Base-by-base conservation (phyloP, 192 early-diverging fungal genomes). In the Entomortierella parvispora region DNA sequence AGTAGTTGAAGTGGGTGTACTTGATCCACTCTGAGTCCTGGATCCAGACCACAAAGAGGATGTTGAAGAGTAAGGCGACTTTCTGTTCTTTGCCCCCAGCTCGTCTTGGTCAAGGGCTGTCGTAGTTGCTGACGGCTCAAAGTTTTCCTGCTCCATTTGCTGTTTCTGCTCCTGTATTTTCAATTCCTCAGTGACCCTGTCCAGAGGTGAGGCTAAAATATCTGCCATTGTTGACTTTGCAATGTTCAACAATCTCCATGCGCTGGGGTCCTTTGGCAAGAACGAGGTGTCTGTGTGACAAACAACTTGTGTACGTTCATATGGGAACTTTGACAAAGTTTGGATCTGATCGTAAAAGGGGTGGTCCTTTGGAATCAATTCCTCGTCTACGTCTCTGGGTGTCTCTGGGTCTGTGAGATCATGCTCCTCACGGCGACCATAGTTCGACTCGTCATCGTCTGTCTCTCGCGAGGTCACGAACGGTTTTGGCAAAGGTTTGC, bases 221-320 rank as follows among this genome's bases (percentile, higher is more conserved):
- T 77, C 61, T 2, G 74, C 74, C 32, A 25, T 29, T 0, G 65
- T 68, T 2, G 74, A 49, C 43, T 77, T 71, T 12, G 84, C 81
- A 69, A 85, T 72, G 33, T 85, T 85, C 3, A 85, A 58, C 1
- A 79, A 47, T 48, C 77, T 66, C 84, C 84, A 85, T 18, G 76
- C 31, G 8, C 26, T 34, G 2, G 62, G 65, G 23, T 83, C 65
- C 47, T 68, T 68, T 26, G 84, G 84, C 23, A 85, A 64, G 33
- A 85, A 69, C 7, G 71, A 59, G 0, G 77, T 80, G 28, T 85
- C 84, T 1, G 82, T 85, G 26, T 85, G 84, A 48, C 82, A 83
- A 10, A 85, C 75, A 2, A 85, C 84, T 22, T 83, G 61, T 1
- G 84, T 79, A 4, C 71, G 67, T 34, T 85, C 84, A 58, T 85